phyloP scores from a whole-genome alignment of 2,329 filamentous ascomycete species.

The Fusarium sublunatum region DNA sequence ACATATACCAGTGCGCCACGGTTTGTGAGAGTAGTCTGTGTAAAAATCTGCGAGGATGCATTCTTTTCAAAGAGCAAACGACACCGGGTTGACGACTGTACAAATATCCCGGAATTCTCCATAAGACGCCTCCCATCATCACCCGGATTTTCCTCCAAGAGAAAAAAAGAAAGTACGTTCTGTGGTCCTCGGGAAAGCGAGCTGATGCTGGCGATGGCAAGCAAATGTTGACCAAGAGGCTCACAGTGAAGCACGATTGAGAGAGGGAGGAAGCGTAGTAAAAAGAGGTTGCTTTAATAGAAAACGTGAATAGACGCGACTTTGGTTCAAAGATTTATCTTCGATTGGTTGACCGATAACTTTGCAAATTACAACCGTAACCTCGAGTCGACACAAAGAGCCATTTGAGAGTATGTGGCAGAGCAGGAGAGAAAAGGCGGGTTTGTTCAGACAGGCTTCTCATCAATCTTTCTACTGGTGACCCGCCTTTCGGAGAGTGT shows the following conservation, averaged over 20 bases:
- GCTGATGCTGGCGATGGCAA: conserved; percentile 39
- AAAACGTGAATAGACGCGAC: conserved; percentile 47
- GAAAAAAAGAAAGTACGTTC: conserved; percentile 46
- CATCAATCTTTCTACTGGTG: conserved; percentile 65
- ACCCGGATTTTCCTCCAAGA: conserved; percentile 47
- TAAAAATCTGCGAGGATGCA: conserved; percentile 43
- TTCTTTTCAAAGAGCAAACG: conserved; percentile 48
- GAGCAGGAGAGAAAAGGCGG: conserved; percentile 52
- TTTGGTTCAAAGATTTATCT: conserved; percentile 58
- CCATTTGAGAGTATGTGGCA: conserved; percentile 56
- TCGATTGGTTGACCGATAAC: conserved; percentile 67
- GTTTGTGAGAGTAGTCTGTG: conserved; percentile 37
- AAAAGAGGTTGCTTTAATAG: conserved; percentile 44
- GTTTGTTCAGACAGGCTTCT: conserved; percentile 50
- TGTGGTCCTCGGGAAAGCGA: conserved; percentile 41
- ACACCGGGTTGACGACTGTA: conserved; percentile 46
- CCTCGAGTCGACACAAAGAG: conserved; percentile 58
- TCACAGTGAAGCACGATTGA: conserved; percentile 49
- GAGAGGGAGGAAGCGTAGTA: conserved; percentile 40
- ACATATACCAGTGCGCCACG: conserved; percentile 39
- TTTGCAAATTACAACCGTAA: conserved; percentile 70
- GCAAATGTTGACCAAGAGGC: conserved; percentile 41
- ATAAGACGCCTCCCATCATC: conserved; percentile 49
- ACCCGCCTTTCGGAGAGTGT: conserved; percentile 81
- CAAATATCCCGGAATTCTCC: conserved; percentile 46